phyloP scores from a whole-genome alignment of 83 land plant genomes.

The Thuja plicata region DNA sequence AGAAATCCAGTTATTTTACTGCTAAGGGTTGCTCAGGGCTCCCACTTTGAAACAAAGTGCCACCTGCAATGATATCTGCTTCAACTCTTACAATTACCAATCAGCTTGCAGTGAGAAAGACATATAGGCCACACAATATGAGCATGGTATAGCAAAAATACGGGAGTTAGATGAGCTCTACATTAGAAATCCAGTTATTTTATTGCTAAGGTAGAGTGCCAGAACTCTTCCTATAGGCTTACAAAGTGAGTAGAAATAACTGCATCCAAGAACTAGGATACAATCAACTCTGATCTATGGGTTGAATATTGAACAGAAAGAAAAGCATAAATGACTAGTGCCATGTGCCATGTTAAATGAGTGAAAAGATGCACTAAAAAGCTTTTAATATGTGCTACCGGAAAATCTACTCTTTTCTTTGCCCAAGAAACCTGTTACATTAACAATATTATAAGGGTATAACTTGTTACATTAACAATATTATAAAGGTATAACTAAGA shows the following conservation, averaged over 20 bases:
- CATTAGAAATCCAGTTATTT: not conserved
- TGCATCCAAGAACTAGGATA: not conserved
- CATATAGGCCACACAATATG: not conserved
- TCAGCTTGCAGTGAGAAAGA: not conserved
- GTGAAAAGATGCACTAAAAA: not conserved
- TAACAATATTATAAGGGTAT: not conserved
- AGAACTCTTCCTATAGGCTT: not conserved
- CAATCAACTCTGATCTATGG: not conserved
- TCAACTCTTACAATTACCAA: not conserved
- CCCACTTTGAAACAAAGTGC: no score
- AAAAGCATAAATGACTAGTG: not conserved
- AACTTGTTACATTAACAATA: not conserved
- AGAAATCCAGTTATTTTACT: no score
- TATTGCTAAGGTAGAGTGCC: not conserved
- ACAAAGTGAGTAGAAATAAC: not conserved
- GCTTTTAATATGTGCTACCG: not conserved
- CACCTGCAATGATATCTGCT: no score
- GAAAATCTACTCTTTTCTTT: not conserved
- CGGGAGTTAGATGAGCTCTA: not conserved
- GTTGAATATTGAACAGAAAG: not conserved
- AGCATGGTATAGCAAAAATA: not conserved
- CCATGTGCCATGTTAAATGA: not conserved
- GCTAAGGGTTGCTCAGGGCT: no score
- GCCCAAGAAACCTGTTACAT: not conserved
- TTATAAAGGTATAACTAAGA: not conserved